Conservation (phyloP, 306 rosid genomes). For the Fagus crenata region DNA sequence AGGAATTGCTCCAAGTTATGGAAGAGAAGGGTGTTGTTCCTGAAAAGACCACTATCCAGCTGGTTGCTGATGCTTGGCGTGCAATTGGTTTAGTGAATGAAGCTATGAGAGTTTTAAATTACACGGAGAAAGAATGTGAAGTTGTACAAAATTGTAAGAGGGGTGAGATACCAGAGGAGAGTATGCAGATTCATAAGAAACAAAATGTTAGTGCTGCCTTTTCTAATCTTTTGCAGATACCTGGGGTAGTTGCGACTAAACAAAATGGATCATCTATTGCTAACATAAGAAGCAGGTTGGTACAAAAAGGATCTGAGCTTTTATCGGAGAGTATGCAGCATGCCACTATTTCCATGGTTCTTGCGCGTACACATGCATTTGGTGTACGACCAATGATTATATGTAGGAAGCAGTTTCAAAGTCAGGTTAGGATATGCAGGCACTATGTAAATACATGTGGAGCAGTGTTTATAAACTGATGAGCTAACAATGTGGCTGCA, state of each 20-base stretch:
- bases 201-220: conserved; percentile 43
- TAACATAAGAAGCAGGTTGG: conserved; percentile 52
- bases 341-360: conserved; percentile 41
- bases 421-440: conserved; percentile 41
- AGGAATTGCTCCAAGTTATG: conserved; percentile 71
- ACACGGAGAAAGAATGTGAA: conserved; percentile 41
- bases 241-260: conserved; percentile 42
- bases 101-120: conserved; percentile 55
- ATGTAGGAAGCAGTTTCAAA: conserved; percentile 48
- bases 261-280: conserved; percentile 45
- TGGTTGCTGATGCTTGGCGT: conserved; percentile 86
- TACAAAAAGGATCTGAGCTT: conserved; percentile 35
- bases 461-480: conserved; percentile 51
- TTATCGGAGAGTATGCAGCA: conserved; percentile 35
- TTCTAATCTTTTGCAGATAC: conserved; percentile 47
- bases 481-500: conserved; percentile 27
- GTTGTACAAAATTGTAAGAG: conserved; percentile 16
- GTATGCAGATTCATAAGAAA: conserved; percentile 44
- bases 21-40: conserved; percentile 65
- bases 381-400: conserved; percentile 44
- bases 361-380: conserved; percentile 32
- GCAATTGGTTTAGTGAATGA: conserved; percentile 60
- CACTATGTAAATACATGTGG: conserved; percentile 48
- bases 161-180: conserved; percentile 38
- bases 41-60: conserved; percentile 56